Base-by-base conservation (phyloP, 176 grass and related monocot genomes). In the Phoenix dactylifera region DNA sequence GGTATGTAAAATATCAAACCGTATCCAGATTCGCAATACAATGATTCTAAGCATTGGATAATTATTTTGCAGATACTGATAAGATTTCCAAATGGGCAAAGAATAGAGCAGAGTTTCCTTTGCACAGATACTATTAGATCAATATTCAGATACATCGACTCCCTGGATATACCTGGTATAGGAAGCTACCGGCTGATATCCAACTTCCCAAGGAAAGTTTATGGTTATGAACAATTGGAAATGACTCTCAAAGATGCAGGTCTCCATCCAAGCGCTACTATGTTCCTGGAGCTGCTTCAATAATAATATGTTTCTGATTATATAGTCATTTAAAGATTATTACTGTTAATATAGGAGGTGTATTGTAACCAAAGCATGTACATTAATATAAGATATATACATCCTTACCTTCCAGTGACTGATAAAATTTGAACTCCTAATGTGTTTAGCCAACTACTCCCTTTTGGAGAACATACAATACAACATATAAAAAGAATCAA, bases 31-130 rank as follows among this genome's bases (percentile, higher is more conserved):
- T 44, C 12, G 7, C 35, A 44, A 44, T 14, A 44, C 35, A 14
- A 14, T 44, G 35, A 44, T 12, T 3, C 22, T 49, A 12, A 55
- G 29, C 51, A 69, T 22, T 48, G 15, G 14, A 59, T 15, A 22
- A 6, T 6, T 57, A 15, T 61, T 62, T 1, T 81, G 74, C 71
- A 89, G 86, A 50, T 89, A 57, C 54, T 89, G 82, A 82, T 89
- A 82, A 82, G 86, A 60, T 79, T 89, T 51, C 86, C 86, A 39
- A 85, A 89, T 35, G 82, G 86, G 3, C 77, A 89, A 62, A 85
- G 82, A 28, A 74, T 49, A 6, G 69, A 64, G 39, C 77, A 83
- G 62, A 78, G 20, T 23, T 89, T 89, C 62, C 22, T 7, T 28
- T 70, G 66, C 16, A 82, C 66, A 0, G 82, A 89, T 64, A 85